Evolutionary conservation across 73 alveolate species (phyloP), one percentile per base, ranked within the genome.

Genomic region (Tetrahymena thermophila): DNA sequence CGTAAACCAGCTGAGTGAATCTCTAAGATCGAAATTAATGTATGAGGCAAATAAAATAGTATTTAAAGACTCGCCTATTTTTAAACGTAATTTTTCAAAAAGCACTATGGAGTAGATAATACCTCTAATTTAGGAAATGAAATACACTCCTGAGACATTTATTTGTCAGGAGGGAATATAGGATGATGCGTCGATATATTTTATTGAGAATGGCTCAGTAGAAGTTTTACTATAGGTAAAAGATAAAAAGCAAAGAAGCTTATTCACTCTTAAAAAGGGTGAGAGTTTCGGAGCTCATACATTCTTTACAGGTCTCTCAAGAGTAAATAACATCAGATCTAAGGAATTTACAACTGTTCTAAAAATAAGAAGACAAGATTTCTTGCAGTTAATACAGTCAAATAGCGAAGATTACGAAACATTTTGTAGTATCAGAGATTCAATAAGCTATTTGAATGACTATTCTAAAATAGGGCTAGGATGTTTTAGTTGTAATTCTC

Each of bases 311-410:
- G 98, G 97, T 35, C 42, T 44, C 35, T 25, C 95, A 31, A 44
- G 98, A 94, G 85, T 95, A 56, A 97, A 96, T 9, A 94, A 96
- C 19, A 98, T 97, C 35, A 94, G 96, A 95, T 94, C 97, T 10
- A 96, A 83, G 38, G 96, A 95, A 23, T 94, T 97, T 85, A 93
- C 98, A 40, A 96, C 96, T 35, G 98, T 96, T 10, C 55, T 85
- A 40, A 95, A 95, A 50, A 95, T 95, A 7, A 43, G 85, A 4
- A 85, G 97, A 56, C 10, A 95, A 95, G 58, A 37, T 14, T 89
- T 95, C 56, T 95, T 95, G 93, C 35, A 44, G 23, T 85, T 95
- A 25, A 35, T 95, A 16, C 44, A 55, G 38, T 43, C 55, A 11
- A 85, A 43, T 50, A 15, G 85, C 43, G 55, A 40, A 19, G 97